Evolutionary conservation across 495 filamentous ascomycete genomes (phyloP), one percentile per base, ranked within the genome.

Genomic region (Aspergillus wentii): DNA sequence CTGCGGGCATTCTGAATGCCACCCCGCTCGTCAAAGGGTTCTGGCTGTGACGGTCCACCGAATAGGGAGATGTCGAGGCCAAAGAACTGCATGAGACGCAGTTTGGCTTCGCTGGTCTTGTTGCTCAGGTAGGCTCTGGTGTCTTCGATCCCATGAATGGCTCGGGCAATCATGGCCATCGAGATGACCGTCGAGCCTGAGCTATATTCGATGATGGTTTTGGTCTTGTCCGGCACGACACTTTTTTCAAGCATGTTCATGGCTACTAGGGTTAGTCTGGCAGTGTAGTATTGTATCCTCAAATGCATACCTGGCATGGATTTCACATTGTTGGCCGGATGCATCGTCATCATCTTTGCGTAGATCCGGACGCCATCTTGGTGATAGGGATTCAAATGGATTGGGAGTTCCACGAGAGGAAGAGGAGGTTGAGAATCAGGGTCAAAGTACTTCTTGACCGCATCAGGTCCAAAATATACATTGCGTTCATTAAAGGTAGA

Each of bases 261-360:
- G 2, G 76, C 76, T 80, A 28, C 15, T 4, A 16, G 11, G 8
- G 8, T 38, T 17, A 23, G 31, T 8, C 8, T n/a, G 19, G 9
- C 13, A 20, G 23, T 31, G 13, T 3, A 43, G 11, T 11, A 25
- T 11, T 5, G 5, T 25, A 25, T 25, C 5, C 22, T 25, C 22
- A 10, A 17, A 6, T 16, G 46, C 62, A 8, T 64, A 77, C 76
- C 78, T 49, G 78, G 77, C 52, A 82, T 64, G 4, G 73, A 71
- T 40, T 82, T 82, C 48, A 82, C 78, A 45, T 80, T 82, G 38
- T 80, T 75, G 23, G 76, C 75, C 13, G 78, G 78, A 41, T 76
- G 70, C 59, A 69, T 67, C 13, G 72, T 78, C 65, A 82, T 68
- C 73, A 82, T 72, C 57, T 82, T 82, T 10, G 76, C 76, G 46